Conservation (phyloP, 768 basidiomycete species). For the Clitopilus passeckerianus region DNA sequence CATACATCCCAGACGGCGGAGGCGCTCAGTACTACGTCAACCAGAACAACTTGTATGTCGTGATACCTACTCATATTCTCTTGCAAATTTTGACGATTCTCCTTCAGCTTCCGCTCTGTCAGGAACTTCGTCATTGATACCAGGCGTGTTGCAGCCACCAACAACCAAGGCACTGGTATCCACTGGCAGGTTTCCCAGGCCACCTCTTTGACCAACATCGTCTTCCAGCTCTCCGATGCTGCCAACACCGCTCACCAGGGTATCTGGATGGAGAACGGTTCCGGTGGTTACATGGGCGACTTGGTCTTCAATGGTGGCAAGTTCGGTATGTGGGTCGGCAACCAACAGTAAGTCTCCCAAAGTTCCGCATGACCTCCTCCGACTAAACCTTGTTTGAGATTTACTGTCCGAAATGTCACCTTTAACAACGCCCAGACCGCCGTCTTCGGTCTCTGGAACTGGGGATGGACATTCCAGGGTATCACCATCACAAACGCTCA, state of each 20-base stretch:
- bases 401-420: conserved; percentile 55
- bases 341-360: conserved; percentile 57
- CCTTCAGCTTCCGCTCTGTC: conserved; percentile 58
- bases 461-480: conserved; percentile 46
- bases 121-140: conserved; percentile 75
- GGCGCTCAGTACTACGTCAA: conserved; percentile 60
- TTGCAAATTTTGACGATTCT: neutral
- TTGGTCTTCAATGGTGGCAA: conserved; percentile 53
- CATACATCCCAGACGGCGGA: conserved; percentile 57
- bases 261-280: conserved; percentile 76
- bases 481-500: conserved; percentile 36
- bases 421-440: conserved; percentile 51
- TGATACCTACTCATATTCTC: neutral
- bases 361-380: neutral
- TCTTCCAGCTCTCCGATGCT: conserved; percentile 57
- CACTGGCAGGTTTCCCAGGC: conserved; percentile 86
- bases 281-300: conserved; percentile 47
- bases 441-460: conserved; percentile 41
- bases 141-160: conserved; percentile 44
- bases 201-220: conserved; percentile 69
- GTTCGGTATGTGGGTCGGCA: conserved; percentile 71
- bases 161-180: conserved; percentile 57
- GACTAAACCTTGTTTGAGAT: conserved; percentile 21
- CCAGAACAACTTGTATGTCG: conserved; percentile 63
- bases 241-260: conserved; percentile 62